Base-by-base conservation (phyloP, 169 alveolate species). In the Plasmodium adleri region DNA sequence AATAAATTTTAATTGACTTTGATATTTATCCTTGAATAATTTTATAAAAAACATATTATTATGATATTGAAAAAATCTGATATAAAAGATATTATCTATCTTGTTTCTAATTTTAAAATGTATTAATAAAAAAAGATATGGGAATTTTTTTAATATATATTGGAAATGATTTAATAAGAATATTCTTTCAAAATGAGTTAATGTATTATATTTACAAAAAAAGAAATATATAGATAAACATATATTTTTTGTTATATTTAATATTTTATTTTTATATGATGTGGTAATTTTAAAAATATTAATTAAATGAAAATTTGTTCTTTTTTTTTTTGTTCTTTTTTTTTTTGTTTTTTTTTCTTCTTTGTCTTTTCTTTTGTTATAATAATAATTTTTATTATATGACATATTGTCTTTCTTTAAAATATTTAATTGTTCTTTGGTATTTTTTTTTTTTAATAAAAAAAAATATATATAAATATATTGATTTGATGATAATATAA, bases 161-260 rank as follows among this genome's bases (percentile, higher is more conserved):
- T 64, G 89, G 20, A 67, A 47, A 43, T 66, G 72, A 64, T 71
- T 78, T 66, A 78, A 52, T 60, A 64, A 50, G 26, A 50, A 70
- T 8, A 78, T 22, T 39, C 17, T 56, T 13, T 66, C 89, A 7
- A 15, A 66, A 22, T 49, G 50, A 17, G 52, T 5, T 22, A 67
- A 26, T 10, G 64, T 78, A 43, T 66, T 76, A 20, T 17, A 52
- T 64, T 64, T 64, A n/a, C 12, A 32, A 58, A 43, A 52, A 78
- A 78, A 59, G 63, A 43, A 45, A 17, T 49, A 50, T 15, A 78
- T 24, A 66, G 17, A 59, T 20, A 28, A 10, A 15, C 76, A 66
- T 39, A 78, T 54, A 32, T 45, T 47, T 70, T 39, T 78, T 0
- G 52, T 49, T 58, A 78, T 15, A 49, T 66, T 50, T 22, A 63